phyloP scores from a whole-genome alignment of 192 early-diverging fungal genomes.

The Backusella macrospora region DNA sequence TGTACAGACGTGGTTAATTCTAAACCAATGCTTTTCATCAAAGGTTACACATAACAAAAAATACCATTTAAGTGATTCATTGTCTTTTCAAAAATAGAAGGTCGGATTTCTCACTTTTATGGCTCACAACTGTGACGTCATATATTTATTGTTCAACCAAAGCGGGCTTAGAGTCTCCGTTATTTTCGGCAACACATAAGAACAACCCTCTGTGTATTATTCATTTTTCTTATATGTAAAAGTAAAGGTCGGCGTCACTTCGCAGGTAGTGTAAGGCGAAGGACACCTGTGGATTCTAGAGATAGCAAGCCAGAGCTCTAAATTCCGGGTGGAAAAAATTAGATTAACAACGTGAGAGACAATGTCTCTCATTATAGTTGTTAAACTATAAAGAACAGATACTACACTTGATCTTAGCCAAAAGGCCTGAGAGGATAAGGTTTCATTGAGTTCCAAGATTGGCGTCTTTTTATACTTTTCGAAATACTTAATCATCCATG shows the following conservation, averaged over 20 bases:
- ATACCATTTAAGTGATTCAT: background rate
- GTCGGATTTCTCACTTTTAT: no score
- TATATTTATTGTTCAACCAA: no score
- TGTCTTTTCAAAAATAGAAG: background rate
- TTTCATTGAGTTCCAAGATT: slow-evolving; percentile 23
- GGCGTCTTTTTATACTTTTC: slow-evolving; percentile 39
- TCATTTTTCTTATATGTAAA: slow-evolving; percentile 27
- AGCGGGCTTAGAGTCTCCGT: no score
- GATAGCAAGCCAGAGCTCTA: slow-evolving; percentile 52
- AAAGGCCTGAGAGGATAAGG: slow-evolving; percentile 77
- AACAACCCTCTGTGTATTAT: background rate
- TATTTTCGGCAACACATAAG: no score
- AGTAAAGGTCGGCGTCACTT: slow-evolving; percentile 54
- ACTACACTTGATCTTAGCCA: slow-evolving; percentile 92
- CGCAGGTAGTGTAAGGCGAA: slow-evolving; percentile 65
- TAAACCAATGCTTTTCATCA: slow-evolving; percentile 11
- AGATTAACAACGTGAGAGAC: slow-evolving; percentile 56
- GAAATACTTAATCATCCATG: no score
- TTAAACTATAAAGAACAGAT: slow-evolving; percentile 84
- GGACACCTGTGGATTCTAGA: slow-evolving; percentile 60
- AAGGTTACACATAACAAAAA: background rate
- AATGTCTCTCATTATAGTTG: slow-evolving; percentile 57
- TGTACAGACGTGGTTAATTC: slow-evolving; percentile 9
- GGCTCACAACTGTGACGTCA: no score
- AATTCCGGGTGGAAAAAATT: slow-evolving; percentile 57